Evolutionary conservation across 116 monocot species (phyloP), one percentile per base, ranked within the genome.

Genomic region (Phalaenopsis hybrid): DNA sequence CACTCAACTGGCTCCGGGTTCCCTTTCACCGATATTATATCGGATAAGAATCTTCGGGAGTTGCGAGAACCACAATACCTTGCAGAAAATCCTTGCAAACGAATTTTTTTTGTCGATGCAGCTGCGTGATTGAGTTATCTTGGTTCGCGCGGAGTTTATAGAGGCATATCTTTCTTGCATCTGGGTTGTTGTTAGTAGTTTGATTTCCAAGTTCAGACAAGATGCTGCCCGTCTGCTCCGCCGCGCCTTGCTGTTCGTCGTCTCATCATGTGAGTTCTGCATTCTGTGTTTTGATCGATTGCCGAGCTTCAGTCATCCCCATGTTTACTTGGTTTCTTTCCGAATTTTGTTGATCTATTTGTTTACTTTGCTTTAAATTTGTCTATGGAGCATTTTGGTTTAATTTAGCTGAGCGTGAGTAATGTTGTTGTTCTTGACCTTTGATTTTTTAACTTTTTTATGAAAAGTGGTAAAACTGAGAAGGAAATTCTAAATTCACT

Each of bases 201-300:
- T 28, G 28, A 75, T 44, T 75, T 75, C 43, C 6, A 45, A 44
- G 46, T 20, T 44, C 46, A n/a, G 45, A 43, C 44, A 44, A 3
- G 79, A 86, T 86, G 86, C 28, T 86, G 61, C 79, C 86, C 20
- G 79, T 82, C 34, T 82, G 86, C 82, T 82, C 86, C 74, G 86
- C 86, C 48, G 74, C 86, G 45, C 79, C 79, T 15, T 58, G 79
- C 52, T 82, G 79, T 33, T 82, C 82, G 44, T 79, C 79, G 0
- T 50, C 49, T 12, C 77, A 17, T 59, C 86, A 75, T 79, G 82
- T 86, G 78, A 86, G 51, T 31, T 74, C 77, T 57, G 31, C 20
- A 21, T 73, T 23, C 48, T 28, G 52, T 52, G 12, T 52, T 52
- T 52, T 52, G 37, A 75, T 75, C 8, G 6, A 45, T 75, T 75